Percentiles rank a stretch among this genome's conserved stretches.
Conservation (phyloP, 2,329 filamentous ascomycete genomes). For the Aspergillus fischeri region DNA sequence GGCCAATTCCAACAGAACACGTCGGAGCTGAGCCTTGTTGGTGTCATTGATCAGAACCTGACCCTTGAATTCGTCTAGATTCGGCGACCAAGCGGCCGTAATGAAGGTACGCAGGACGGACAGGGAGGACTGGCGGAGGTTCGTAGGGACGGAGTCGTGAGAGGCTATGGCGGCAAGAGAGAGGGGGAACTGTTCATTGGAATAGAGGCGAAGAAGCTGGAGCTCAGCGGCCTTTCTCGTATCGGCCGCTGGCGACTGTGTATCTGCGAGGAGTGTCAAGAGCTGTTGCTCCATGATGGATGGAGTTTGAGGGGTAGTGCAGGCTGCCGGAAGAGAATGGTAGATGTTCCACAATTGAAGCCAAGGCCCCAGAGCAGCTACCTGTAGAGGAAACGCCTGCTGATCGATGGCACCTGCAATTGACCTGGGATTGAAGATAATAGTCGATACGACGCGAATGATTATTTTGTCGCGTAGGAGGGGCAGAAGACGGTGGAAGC, state of each 20-base stretch:
- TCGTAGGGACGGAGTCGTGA: conserved; percentile 66
- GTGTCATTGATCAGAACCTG: conserved; percentile 67
- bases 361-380: not conserved
- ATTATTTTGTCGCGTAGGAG: conserved; percentile 14
- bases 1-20: conserved; percentile 71
- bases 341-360: not conserved
- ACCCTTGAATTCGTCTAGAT: conserved; percentile 66
- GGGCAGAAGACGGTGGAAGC: conserved; percentile 9
- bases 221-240: conserved; percentile 83
- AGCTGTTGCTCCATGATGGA: conserved; percentile 83
- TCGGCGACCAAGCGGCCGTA: conserved; percentile 74
- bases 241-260: conserved; percentile 70
- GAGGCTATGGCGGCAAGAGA: conserved; percentile 77
- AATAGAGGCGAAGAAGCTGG: conserved; percentile 68
- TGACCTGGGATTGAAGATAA: not conserved
- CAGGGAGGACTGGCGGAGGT: conserved; percentile 79
- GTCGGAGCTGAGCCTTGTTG: conserved; percentile 69
- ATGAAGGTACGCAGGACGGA: conserved; percentile 79
- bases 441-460: not conserved
- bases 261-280: conserved; percentile 80
- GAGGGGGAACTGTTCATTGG: conserved; percentile 67
- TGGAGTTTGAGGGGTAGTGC: conserved; percentile 3
- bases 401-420: not conserved
- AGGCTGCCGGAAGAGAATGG: not conserved
- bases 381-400: not conserved